Evolutionary conservation across 2,329 filamentous ascomycete genomes (phyloP).

Genomic region (Davidsoniella eucalypti): DNA sequence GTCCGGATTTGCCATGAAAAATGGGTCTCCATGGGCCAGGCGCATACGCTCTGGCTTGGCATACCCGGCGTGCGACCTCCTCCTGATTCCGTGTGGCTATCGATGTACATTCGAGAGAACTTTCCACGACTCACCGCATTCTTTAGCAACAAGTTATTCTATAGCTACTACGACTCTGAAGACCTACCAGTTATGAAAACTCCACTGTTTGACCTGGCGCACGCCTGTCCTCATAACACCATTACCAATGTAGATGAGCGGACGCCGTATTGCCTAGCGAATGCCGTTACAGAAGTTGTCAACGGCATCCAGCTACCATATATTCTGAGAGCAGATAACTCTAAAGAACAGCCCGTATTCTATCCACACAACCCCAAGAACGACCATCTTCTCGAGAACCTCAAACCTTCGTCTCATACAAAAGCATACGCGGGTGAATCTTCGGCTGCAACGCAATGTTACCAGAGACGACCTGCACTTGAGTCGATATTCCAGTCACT

Average conservation of each 20-base stretch:
- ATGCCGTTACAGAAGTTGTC: slow-evolving; percentile 10
- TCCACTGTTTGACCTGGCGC: background rate
- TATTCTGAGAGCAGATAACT: background rate
- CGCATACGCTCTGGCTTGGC: slow-evolving; percentile 25
- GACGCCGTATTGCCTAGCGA: background rate
- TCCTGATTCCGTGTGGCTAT: slow-evolving; percentile 25
- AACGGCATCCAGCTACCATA: slow-evolving; percentile 6
- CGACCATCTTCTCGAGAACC: background rate
- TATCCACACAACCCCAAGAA: background rate
- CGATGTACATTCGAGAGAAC: slow-evolving; percentile 24
- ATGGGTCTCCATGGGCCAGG: too few species aligned
- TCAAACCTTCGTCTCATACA: background rate
- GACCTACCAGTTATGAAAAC: slow-evolving; percentile 24
- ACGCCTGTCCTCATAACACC: background rate
- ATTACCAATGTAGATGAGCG: background rate
- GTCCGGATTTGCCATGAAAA: background rate
- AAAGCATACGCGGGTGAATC: too few species aligned
- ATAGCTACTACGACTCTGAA: slow-evolving; percentile 27
- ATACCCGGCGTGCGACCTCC: slow-evolving; percentile 26
- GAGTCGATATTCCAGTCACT: too few species aligned
- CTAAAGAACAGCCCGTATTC: background rate
- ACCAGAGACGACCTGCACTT: background rate
- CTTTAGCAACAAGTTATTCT: too few species aligned
- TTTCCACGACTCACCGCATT: slow-evolving; percentile 18
- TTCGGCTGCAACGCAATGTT: background rate